Conservation (phyloP, 345 rosid species). For the Punica granatum region DNA sequence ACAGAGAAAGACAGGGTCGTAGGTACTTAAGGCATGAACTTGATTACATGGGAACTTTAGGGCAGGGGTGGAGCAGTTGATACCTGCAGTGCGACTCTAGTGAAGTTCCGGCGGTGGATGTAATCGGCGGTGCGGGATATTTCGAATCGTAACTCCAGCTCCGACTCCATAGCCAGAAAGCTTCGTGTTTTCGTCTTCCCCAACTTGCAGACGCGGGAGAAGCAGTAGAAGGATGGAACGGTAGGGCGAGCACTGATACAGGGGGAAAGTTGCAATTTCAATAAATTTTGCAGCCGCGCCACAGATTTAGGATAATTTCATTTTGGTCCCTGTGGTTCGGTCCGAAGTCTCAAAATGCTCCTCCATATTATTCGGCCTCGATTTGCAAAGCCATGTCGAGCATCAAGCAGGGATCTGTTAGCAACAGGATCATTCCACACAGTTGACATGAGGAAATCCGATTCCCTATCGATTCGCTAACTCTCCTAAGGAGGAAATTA, state of each 20-base stretch:
- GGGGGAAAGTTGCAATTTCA: not conserved
- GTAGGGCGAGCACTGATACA: not conserved
- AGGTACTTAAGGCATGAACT: not conserved
- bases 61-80: not conserved
- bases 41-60: no score
- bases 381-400: no score
- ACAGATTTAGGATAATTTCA: not conserved
- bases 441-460: no score
- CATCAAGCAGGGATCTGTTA: no score
- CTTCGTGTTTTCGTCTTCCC: not conserved
- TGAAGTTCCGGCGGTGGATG: constrained; percentile 47
- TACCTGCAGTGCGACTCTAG: constrained; percentile 81
- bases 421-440: no score
- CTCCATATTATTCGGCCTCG: no score
- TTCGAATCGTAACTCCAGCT: constrained; percentile 47
- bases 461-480: no score
- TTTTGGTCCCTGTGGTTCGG: not conserved
- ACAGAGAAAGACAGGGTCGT: not conserved
- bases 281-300: not conserved
- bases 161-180: constrained; percentile 14
- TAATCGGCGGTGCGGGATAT: constrained; percentile 50
- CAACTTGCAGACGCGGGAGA: not conserved
- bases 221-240: not conserved
- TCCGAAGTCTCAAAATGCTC: not conserved
- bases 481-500: no score